Evolutionary conservation across 208 protist genomes (phyloP).

Genomic region (Phytomonas francai): DNA sequence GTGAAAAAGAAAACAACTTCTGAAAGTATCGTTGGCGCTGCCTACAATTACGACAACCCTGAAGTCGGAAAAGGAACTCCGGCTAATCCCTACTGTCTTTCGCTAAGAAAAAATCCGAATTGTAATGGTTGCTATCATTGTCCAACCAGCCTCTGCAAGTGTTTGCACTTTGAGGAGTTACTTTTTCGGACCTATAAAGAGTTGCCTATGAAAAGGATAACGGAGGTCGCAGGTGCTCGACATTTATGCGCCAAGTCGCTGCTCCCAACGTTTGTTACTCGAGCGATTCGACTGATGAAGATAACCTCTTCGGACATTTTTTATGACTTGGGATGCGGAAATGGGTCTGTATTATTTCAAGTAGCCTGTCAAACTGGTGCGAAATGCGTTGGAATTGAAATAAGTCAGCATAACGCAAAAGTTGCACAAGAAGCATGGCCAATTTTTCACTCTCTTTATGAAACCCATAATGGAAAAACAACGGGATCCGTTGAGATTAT

Average conservation of each 20-base stretch:
- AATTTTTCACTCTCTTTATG: slow-evolving; percentile 22
- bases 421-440: slow-evolving; percentile 52
- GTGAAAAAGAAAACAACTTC: slow-evolving; percentile 15
- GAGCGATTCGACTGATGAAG: slow-evolving; percentile 34
- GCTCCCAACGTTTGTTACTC: slow-evolving; percentile 64
- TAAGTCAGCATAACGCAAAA: slow-evolving; percentile 54
- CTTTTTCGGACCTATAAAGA: slow-evolving; percentile 37
- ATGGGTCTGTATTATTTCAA: slow-evolving; percentile 84
- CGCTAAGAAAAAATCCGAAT: slow-evolving; percentile 42
- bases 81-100: slow-evolving; percentile 42
- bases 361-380: slow-evolving; percentile 63
- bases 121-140: slow-evolving; percentile 62
- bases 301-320: slow-evolving; percentile 43
- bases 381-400: slow-evolving; percentile 67
- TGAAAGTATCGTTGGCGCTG: slow-evolving; percentile 12
- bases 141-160: slow-evolving; percentile 30
- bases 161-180: slow-evolving; percentile 34
- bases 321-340: slow-evolving; percentile 80
- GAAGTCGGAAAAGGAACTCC: slow-evolving; percentile 42
- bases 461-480: slow-evolving; percentile 8
- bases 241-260: slow-evolving; percentile 84
- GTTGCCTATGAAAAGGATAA: slow-evolving; percentile 46
- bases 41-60: slow-evolving; percentile 3
- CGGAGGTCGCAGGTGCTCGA: slow-evolving; percentile 53
- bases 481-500: slow-evolving; percentile 65